phyloP scores from a whole-genome alignment of 1,284 basidiomycete genomes.

The Wallemia hederae region DNA sequence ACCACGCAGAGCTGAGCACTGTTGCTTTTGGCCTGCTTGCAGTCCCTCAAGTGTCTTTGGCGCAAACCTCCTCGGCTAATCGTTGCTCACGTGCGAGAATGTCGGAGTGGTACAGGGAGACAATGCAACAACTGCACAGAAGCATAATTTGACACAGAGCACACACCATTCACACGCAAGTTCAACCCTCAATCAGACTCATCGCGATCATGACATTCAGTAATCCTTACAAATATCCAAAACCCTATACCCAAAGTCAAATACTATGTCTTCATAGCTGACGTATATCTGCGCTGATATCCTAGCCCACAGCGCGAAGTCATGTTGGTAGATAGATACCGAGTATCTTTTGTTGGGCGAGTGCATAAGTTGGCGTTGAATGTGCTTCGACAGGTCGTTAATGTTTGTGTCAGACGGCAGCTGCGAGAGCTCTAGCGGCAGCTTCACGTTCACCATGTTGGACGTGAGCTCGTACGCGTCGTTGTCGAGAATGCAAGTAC shows the following conservation, averaged over 20 bases:
- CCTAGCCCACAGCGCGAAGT: background rate
- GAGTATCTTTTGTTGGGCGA: background rate
- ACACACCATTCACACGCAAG: too few species aligned
- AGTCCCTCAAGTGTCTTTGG: background rate
- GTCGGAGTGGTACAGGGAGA: too few species aligned
- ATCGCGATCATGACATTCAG: too few species aligned
- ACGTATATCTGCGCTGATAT: background rate
- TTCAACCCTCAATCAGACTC: too few species aligned
- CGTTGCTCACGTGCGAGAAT: too few species aligned
- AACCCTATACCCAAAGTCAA: background rate
- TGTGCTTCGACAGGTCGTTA: background rate
- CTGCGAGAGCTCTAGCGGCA: background rate
- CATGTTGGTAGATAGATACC: background rate
- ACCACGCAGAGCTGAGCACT: too few species aligned
- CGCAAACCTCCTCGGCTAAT: background rate
- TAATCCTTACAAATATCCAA: background rate
- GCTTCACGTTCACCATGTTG: constrained; percentile 8
- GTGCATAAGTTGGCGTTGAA: background rate
- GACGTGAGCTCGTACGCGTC: constrained; percentile 7
- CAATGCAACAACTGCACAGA: too few species aligned
- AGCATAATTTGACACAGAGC: too few species aligned
- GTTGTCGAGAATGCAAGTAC: constrained; percentile 8
- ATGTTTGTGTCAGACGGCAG: background rate
- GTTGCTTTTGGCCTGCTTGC: too few species aligned
- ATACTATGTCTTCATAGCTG: background rate